These are phyloP conservation scores for Termitomyces sp. DNA, from an alignment of 768 basidiomycete species.

Conservation along the genomic window DNA sequence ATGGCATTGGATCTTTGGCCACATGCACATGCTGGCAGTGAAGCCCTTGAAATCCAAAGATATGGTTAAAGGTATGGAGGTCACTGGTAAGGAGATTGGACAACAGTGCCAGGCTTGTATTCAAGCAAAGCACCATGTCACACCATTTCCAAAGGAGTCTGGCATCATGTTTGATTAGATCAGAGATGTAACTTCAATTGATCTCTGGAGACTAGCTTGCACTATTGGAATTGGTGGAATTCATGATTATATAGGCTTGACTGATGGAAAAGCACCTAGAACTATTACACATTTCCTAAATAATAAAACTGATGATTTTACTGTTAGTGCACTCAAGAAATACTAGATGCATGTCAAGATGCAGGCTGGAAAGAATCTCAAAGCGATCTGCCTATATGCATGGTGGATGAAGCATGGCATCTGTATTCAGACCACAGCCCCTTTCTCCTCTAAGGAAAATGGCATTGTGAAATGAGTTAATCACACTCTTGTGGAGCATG, in stretches of 20 bases:
- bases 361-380: background rate
- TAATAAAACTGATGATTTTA: background rate
- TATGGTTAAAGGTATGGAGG: conserved; percentile 18
- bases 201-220: conserved; percentile 30
- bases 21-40: conserved; percentile 19
- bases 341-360: conserved; percentile 3
- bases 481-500: background rate
- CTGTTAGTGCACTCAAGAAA: conserved; percentile 4
- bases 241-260: conserved; percentile 27
- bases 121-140: conserved; percentile 27
- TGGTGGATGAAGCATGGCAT: background rate
- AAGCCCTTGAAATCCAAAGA: conserved; percentile 12
- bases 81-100: background rate
- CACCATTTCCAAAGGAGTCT: conserved; percentile 28
- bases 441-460: background rate
- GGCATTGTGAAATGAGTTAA: background rate
- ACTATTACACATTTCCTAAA: conserved; percentile 11
- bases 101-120: conserved; percentile 29
- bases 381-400: background rate
- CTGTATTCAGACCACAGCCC: background rate
- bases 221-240: conserved; percentile 17
- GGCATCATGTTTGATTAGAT: conserved; percentile 8
- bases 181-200: conserved; percentile 10
- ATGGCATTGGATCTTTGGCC: conserved; percentile 25
- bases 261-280: conserved; percentile 16